Evolutionary conservation across 2,329 filamentous ascomycete genomes (phyloP).

Genomic region (Delphinella strobiligena): DNA sequence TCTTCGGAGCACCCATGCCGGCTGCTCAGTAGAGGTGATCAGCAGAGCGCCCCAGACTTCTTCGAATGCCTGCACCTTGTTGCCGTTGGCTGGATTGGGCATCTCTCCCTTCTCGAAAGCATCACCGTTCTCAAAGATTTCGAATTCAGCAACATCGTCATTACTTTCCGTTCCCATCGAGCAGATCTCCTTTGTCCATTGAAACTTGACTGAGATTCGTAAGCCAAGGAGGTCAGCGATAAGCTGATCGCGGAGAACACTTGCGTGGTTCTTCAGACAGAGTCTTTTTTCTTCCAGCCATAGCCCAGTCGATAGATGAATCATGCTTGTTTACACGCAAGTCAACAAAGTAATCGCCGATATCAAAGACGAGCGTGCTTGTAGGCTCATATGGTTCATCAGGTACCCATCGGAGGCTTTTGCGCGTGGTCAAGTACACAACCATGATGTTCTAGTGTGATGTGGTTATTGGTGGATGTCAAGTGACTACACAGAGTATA

Average conservation of each 20-base stretch:
- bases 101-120: conserved; percentile 4
- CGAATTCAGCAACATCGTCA: conserved; percentile 5
- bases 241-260: not conserved
- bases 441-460: too few relatives aligned
- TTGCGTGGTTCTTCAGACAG: conserved; percentile 3
- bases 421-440: conserved; percentile 6
- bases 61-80: conserved; percentile 1
- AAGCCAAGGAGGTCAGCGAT: not conserved
- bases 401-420: conserved; percentile 2
- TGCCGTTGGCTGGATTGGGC: conserved; percentile 1
- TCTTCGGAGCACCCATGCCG: conserved; percentile 4
- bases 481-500: too few relatives aligned
- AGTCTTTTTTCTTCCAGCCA: conserved; percentile 4
- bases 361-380: conserved; percentile 4
- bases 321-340: conserved; percentile 2
- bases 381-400: conserved; percentile 5
- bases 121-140: conserved; percentile 6
- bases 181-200: conserved; percentile 6
- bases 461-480: too few relatives aligned
- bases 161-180: conserved; percentile 2
- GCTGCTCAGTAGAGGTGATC: not conserved
- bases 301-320: conserved; percentile 5
- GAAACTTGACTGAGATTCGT: conserved; percentile 4
- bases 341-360: conserved; percentile 6
- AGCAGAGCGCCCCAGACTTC: conserved; percentile 4